Evolutionary conservation across 805 yeast genomes (phyloP), one percentile per base, ranked within the genome.

Genomic region (Pichia cabralensis): DNA sequence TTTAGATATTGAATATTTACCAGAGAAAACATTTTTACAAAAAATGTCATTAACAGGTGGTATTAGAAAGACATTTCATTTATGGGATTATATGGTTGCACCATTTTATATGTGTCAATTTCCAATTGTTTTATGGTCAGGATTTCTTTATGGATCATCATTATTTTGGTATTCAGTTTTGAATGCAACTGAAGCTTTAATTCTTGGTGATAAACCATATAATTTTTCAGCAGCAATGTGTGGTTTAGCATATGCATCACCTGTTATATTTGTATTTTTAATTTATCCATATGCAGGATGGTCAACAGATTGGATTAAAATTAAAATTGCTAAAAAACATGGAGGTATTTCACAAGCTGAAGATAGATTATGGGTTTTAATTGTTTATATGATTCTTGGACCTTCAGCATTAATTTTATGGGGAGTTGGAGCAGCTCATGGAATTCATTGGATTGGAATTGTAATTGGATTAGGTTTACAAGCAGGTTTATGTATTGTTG

Each of bases 361-460:
- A 46, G 71, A 67, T 43, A 58, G 81, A 41, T 56, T 74, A 13
- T 73, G 76, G 74, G 65, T 67, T 12, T 44, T 71, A 42, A 36
- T 56, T 3, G 51, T 65, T 6, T 69, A 67, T 40, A 57, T 61
- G 47, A 53, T 76, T 24, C 44, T 75, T 8, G 72, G 74, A 5
- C 76, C 77, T 2, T 61, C 64, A 1, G 73, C 80, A 0, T 55
- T 74, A 37, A 64, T 75, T 40, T 57, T 78, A 12, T 74, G 78
- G 67, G 84, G 84, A 31, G 67, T 75, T 28, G 82, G 80, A 9
- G 76, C 81, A 0, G 65, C 67, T 31, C 64, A 67, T 33, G 64
- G 60, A 4, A 56, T 67, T 21, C 69, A 67, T 33, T 76, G 82
- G 80, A 60, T 71, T 34, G 71, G 72, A 3, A 58, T 69, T 5